Base-by-base conservation (phyloP, 1,139 yeast genomes). In the Suhomyces chickasaworum region DNA sequence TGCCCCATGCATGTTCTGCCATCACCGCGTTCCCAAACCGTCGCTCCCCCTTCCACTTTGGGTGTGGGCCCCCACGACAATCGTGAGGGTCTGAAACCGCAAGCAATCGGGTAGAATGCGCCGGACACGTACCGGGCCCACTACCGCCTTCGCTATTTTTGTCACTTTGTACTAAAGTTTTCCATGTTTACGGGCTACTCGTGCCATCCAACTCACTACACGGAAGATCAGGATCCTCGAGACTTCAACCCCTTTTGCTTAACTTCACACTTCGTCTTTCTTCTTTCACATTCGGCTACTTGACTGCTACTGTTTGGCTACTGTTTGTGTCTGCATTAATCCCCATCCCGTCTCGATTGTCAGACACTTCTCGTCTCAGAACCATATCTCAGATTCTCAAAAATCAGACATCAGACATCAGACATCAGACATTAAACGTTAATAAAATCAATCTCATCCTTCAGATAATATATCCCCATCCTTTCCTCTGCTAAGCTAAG, bases 161-260 rank as follows among this genome's bases (percentile, higher is more conserved):
- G 44, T 36, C 37, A 9, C 27, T 41, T 36, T 36, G 44, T 41
- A 29, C 37, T 20, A 41, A 41, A 41, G 40, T 41, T 41, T 41
- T 41, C 44, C 44, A 36, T 41, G 44, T 41, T 41, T 41, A 41
- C 39, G 18, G 44, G 31, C 15, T 40, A 25, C 39, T 40, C 43
- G 43, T 15, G 30, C 30, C 41, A 30, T 31, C 37, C 41, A 39
- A 22, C 25, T 23, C 21, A 38, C 36, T 30, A 30, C 36, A 29
- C 40, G 40, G 40, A 37, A 37, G 27, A 37, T 9, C 25, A 37
- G 33, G 33, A 37, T 18, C 25, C 13, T 21, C 10, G 22, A 25
- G 36, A 15, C 8, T 7, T 25, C 25, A 18, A 6, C n/a, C 7
- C n/a, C n/a, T 20, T 22, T n/a, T 17, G 37, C 37, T 21, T 15